Evolutionary conservation across 805 yeast genomes (phyloP).

Genomic region (Metschnikowia rubicola): DNA sequence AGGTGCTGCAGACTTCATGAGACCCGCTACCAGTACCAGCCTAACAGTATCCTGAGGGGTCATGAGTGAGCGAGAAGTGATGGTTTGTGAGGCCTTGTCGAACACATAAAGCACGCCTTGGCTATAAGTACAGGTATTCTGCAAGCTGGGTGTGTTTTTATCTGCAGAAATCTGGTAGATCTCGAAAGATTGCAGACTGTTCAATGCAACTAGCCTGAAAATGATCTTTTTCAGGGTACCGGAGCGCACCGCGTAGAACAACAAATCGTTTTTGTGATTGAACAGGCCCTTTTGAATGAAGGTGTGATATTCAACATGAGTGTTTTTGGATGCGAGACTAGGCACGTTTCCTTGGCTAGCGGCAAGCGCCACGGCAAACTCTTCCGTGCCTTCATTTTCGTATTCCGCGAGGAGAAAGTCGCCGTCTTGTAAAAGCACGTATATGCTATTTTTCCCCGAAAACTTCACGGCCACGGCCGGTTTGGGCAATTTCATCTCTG

Average conservation of each 20-base stretch:
- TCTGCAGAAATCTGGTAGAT: slow-evolving; percentile 18
- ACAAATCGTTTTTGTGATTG: slow-evolving; percentile 24
- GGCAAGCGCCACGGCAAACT: slow-evolving; percentile 6
- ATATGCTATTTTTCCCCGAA: slow-evolving; percentile 16
- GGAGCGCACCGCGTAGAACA: slow-evolving; percentile 18
- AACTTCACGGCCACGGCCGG: slow-evolving; percentile 16
- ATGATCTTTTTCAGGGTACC: slow-evolving; percentile 11
- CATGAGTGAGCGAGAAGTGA: slow-evolving; percentile 23
- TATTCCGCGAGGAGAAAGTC: slow-evolving; percentile 19
- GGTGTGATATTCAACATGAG: slow-evolving; percentile 27
- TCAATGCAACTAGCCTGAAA: slow-evolving; percentile 26
- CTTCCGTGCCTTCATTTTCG: background rate
- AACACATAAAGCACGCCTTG: slow-evolving; percentile 27
- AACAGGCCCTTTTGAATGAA: slow-evolving; percentile 24
- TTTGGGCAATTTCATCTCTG: slow-evolving; percentile 8
- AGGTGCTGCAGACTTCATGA: slow-evolving; percentile 11
- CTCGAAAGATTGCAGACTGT: slow-evolving; percentile 22
- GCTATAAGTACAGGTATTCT: slow-evolving; percentile 15
- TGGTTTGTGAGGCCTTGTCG: slow-evolving; percentile 12
- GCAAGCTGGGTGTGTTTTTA: background rate
- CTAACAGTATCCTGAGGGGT: slow-evolving; percentile 20
- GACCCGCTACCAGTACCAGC: slow-evolving; percentile 19
- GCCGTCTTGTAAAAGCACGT: slow-evolving; percentile 30
- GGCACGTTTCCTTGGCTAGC: slow-evolving; percentile 10
- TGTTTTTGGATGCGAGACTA: slow-evolving; percentile 4